Conservation (phyloP, 2,329 filamentous ascomycete genomes). For the Fusarium nelsonii region DNA sequence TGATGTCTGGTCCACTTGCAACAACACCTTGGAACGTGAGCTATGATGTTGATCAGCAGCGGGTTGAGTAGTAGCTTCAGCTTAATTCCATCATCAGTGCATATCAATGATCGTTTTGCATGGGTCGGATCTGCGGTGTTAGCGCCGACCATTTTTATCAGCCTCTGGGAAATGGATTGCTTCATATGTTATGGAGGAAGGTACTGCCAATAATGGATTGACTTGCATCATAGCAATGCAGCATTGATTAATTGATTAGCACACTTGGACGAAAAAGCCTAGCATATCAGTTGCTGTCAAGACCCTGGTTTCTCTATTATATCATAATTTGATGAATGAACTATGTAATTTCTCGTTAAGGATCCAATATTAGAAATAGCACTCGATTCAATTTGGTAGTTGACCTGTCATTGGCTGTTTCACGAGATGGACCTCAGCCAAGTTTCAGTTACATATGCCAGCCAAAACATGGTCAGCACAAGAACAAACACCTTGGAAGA, state of each 20-base stretch:
- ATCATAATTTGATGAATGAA: slow-evolving; percentile 31
- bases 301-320: slow-evolving; percentile 21
- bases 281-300: slow-evolving; percentile 4
- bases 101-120: slow-evolving; percentile 19
- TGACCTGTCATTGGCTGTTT: slow-evolving; percentile 17
- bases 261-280: background rate
- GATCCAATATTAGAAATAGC: too few species aligned
- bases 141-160: slow-evolving; percentile 24
- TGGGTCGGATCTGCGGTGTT: slow-evolving; percentile 19
- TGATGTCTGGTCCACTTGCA: slow-evolving; percentile 10
- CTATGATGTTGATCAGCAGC: slow-evolving; percentile 22
- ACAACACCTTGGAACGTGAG: slow-evolving; percentile 9
- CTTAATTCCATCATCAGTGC: slow-evolving; percentile 39
- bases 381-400: background rate
- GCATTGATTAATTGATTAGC: background rate
- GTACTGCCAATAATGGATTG: background rate
- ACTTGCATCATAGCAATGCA: slow-evolving; percentile 2
- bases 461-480: background rate
- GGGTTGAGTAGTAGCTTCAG: slow-evolving; percentile 13
- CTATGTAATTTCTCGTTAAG: background rate
- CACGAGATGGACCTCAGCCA: background rate
- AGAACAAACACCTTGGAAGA: background rate
- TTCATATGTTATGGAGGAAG: background rate
- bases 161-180: slow-evolving; percentile 3
- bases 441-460: background rate